Conservation (phyloP, 2,329 filamentous ascomycete species). For the Dendrostoma leiphaemia region DNA sequence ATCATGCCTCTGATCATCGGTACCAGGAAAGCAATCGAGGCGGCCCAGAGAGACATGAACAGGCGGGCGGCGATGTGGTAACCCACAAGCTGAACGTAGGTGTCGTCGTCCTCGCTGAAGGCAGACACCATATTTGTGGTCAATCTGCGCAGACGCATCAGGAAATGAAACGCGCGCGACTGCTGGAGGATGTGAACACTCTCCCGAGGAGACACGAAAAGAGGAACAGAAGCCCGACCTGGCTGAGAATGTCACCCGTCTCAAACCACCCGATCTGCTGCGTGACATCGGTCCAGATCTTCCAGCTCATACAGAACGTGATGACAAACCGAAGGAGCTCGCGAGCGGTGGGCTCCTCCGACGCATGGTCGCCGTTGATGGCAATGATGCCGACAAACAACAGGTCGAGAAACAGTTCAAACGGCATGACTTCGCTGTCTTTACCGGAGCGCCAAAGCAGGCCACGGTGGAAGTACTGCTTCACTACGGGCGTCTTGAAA, state of each 20-base stretch:
- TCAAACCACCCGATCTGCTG: constrained; percentile 61
- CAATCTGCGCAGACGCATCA: constrained; percentile 33
- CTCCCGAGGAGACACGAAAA: constrained; percentile 59
- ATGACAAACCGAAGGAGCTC: constrained; percentile 59
- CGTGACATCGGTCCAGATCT: constrained; percentile 61
- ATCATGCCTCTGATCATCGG: constrained; percentile 59
- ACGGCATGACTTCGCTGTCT: constrained; percentile 58
- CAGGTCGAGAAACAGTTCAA: constrained; percentile 64
- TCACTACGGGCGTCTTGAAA: constrained; percentile 57
- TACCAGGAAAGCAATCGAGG: constrained; percentile 45
- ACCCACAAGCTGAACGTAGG: constrained; percentile 56
- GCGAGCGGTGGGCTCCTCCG: constrained; percentile 52
- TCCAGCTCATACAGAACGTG: constrained; percentile 62
- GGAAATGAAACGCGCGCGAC: constrained; percentile 8
- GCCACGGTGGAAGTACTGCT: constrained; percentile 66
- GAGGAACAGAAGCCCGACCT: constrained; percentile 58
- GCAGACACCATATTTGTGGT: constrained; percentile 62
- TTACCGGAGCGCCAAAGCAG: constrained; percentile 60
- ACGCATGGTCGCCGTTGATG: constrained; percentile 59
- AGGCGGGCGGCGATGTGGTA: constrained; percentile 61
- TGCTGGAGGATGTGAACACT: constrained; percentile 6
- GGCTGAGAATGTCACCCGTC: constrained; percentile 57
- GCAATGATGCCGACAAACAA: constrained; percentile 63
- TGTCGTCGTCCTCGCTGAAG: constrained; percentile 46
- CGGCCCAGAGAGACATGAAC: constrained; percentile 48